phyloP scores from a whole-genome alignment of 2,329 filamentous ascomycete species.

The Aspergillus awamori region DNA sequence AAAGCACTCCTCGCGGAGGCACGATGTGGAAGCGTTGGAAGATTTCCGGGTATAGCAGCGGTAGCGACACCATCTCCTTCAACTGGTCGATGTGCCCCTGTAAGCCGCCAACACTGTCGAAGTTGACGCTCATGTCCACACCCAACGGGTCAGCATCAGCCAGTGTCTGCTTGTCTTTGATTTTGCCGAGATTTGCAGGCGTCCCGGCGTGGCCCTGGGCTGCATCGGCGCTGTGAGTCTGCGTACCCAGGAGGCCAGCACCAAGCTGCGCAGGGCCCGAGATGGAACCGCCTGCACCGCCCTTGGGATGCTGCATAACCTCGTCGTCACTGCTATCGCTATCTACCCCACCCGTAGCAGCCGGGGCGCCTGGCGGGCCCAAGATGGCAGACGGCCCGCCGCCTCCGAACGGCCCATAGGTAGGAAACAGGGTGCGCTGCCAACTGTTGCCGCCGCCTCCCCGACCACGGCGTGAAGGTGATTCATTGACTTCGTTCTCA shows the following conservation, averaged over 20 bases:
- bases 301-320: conserved; percentile 63
- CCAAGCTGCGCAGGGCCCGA: conserved; percentile 54
- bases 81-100: conserved; percentile 94
- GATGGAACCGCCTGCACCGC: conserved; percentile 65
- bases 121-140: conserved; percentile 88
- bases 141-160: conserved; percentile 94
- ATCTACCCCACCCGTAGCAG: conserved; percentile 77
- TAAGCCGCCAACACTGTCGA: conserved; percentile 89
- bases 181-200: conserved; percentile 83
- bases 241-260: conserved; percentile 58
- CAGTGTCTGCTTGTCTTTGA: conserved; percentile 88
- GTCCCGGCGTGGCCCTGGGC: conserved; percentile 60
- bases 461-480: conserved; percentile 69
- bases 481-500: conserved; percentile 67
- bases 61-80: conserved; percentile 97
- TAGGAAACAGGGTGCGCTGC: conserved; percentile 85
- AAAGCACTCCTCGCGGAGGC: conserved; percentile 89
- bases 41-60: conserved; percentile 90
- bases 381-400: conserved; percentile 72
- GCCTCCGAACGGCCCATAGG: conserved; percentile 88
- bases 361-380: conserved; percentile 68
- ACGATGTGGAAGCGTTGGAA: conserved; percentile 91
- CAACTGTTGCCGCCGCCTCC: conserved; percentile 62
- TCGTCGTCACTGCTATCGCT: conserved; percentile 98
- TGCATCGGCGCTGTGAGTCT: conserved; percentile 61